phyloP scores from a whole-genome alignment of 2,329 filamentous ascomycete species.

The Fusarium phyllophilum region DNA sequence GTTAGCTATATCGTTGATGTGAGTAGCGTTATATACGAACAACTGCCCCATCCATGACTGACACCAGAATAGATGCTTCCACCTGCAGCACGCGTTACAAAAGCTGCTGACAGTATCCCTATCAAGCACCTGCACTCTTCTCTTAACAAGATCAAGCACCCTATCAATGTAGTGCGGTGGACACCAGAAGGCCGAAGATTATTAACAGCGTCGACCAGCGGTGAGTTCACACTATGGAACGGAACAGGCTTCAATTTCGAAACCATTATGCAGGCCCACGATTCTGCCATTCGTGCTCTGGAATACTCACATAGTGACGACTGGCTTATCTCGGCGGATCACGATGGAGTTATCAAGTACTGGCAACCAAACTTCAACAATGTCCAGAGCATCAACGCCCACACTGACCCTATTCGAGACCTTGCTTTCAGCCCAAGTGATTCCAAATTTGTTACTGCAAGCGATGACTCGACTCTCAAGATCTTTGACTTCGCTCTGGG shows the following conservation, averaged over 20 bases:
- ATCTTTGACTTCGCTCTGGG: slow-evolving; percentile 96
- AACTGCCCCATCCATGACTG: slow-evolving; percentile 21
- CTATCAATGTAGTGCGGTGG: slow-evolving; percentile 96
- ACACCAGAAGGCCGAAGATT: slow-evolving; percentile 93
- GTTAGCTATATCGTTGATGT: slow-evolving; percentile 91
- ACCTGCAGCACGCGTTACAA: slow-evolving; percentile 77
- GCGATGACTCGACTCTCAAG: slow-evolving; percentile 91
- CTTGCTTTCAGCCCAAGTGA: slow-evolving; percentile 94
- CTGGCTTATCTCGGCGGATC: slow-evolving; percentile 95
- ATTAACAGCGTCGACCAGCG: slow-evolving; percentile 93
- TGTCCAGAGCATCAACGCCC: slow-evolving; percentile 91
- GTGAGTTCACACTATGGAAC: slow-evolving; percentile 99
- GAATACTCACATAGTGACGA: slow-evolving; percentile 95
- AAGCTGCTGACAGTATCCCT: slow-evolving; percentile 86
- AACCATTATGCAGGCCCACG: slow-evolving; percentile 98
- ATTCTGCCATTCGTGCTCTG: slow-evolving; percentile 83
- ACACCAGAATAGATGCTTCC: slow-evolving; percentile 76
- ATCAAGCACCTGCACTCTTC: slow-evolving; percentile 98
- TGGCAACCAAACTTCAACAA: slow-evolving; percentile 99
- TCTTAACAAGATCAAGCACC: slow-evolving; percentile 97
- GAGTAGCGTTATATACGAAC: slow-evolving; percentile 47
- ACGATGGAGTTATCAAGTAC: slow-evolving; percentile 96
- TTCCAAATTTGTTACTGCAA: slow-evolving; percentile 94
- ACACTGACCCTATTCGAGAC: slow-evolving; percentile 89
- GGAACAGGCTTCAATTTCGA: slow-evolving; percentile 99